Base-by-base conservation (phyloP, 2,329 filamentous ascomycete genomes). In the Ceratocystis papillata region DNA sequence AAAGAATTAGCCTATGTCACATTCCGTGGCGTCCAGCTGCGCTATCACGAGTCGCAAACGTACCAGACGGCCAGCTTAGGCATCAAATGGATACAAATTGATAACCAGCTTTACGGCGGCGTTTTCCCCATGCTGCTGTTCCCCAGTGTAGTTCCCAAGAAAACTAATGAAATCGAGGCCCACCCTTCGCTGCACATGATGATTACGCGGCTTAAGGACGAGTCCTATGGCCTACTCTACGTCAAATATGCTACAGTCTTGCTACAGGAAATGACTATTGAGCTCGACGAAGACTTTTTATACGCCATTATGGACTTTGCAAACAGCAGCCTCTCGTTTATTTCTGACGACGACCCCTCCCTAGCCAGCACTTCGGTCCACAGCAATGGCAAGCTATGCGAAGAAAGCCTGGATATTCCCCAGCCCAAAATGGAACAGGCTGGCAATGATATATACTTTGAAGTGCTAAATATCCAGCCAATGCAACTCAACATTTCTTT, bases 401-500 rank as follows among this genome's bases (percentile, higher is more conserved):
- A 96, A 65, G 92, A 96, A 69, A 85, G 84, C 67, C 80, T 99
- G 8, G 91, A 94, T 72, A 91, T 99, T 41, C 95, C 95, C 0
- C 92, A 97, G 75, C 94, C 94, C 0, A 88, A 87, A 71, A 85
- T 90, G 72, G 85, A 91, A 71, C 85, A 96, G 70, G 83, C 86
- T 28, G 91, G 90, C 0, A 90, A 96, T 73, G 93, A 97, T 74
- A 92, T 99, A 17, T 99, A 99, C 80, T 99, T 99, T 73, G 94
- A 99, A 77, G 82, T 97, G 28, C 81, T 99, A 68, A 96, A 97
- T 74, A 87, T 99, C 64, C 95, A 99, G 74, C 95, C 94, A 0
- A 97, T 97, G 89, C 95, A 99, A 75, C 83, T 99, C 62, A 91
- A 99, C 77, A 79, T 99, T 64, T 97, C 94, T 0, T 96, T 99